A percentile compares a stretch with the other conserved stretches of the same genome.
Evolutionary conservation across 768 basidiomycete species (phyloP).

Genomic region (Psilocybe cubensis): DNA sequence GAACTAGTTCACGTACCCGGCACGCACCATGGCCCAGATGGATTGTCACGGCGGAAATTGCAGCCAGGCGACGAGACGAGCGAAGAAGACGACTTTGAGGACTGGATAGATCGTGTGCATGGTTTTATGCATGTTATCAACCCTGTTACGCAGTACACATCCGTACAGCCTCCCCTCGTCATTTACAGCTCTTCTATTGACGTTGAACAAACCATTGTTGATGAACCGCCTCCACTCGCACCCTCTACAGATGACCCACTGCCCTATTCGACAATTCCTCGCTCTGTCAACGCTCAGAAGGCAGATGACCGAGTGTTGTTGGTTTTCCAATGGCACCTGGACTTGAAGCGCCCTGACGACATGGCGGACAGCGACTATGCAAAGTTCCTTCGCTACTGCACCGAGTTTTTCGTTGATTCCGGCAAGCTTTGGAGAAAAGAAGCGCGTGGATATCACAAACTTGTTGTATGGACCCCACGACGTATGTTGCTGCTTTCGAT

Average conservation of each 20-base stretch:
- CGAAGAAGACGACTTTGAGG: slow-evolving; percentile 6
- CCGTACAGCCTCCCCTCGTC: background rate
- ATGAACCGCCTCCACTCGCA: background rate
- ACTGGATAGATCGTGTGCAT: slow-evolving; percentile 19
- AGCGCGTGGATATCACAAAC: slow-evolving; percentile 22
- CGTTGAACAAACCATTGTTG: background rate
- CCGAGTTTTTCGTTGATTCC: slow-evolving; percentile 20
- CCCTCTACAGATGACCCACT: background rate
- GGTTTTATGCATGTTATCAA: slow-evolving; percentile 19
- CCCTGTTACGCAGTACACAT: background rate
- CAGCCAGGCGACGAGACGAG: too few species aligned
- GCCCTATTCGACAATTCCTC: slow-evolving; percentile 8
- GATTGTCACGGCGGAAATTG: background rate
- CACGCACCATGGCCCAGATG: background rate
- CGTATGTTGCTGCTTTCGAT: slow-evolving; percentile 20
- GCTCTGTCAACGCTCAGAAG: background rate
- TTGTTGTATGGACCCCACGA: slow-evolving; percentile 25
- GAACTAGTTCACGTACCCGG: background rate
- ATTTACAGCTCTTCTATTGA: background rate
- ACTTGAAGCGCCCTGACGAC: slow-evolving; percentile 6
- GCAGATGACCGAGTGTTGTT: slow-evolving; percentile 12
- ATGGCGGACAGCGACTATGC: slow-evolving; percentile 16
- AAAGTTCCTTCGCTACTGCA: slow-evolving; percentile 19
- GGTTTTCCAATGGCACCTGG: slow-evolving; percentile 8
- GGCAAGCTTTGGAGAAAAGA: slow-evolving; percentile 26